Evolutionary conservation across 2,329 filamentous ascomycete genomes (phyloP).

Genomic region (Claviceps fusiformis): DNA sequence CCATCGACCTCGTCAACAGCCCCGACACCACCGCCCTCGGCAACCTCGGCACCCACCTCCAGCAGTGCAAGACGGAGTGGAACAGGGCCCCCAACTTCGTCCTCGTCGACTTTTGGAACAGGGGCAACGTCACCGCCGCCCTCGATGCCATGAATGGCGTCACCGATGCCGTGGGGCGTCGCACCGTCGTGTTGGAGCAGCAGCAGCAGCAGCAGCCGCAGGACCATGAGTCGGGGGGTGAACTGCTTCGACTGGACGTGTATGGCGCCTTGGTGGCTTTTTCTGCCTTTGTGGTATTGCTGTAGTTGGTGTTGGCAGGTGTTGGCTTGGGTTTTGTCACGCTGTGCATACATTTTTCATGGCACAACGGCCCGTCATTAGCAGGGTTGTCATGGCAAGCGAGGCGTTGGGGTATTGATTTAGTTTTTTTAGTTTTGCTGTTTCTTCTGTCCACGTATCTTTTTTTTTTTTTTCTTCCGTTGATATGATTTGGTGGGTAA

Average conservation of each 20-base stretch:
- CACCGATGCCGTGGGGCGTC: slow-evolving; percentile 20
- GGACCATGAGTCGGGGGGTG: neutral
- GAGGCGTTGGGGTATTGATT: no score
- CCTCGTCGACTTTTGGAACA: slow-evolving; percentile 68
- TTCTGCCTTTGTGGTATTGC: slow-evolving; percentile 26
- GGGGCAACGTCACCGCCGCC: slow-evolving; percentile 53
- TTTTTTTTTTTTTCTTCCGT: neutral
- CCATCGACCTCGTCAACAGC: slow-evolving; percentile 52
- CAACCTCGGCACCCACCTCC: slow-evolving; percentile 38
- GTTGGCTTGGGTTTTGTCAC: no score
- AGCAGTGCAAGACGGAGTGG: slow-evolving; percentile 43
- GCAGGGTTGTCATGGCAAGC: no score
- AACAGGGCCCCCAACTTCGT: slow-evolving; percentile 55
- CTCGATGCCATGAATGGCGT: slow-evolving; percentile 56
- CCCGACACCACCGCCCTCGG: slow-evolving; percentile 39
- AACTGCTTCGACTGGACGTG: slow-evolving; percentile 9
- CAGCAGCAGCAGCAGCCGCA: neutral
- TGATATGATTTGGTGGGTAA: no score
- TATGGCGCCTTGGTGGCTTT: slow-evolving; percentile 30
- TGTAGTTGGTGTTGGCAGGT: slow-evolving; percentile 3
- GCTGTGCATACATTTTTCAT: no score
- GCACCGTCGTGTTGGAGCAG: neutral
- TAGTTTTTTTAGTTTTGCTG: no score
- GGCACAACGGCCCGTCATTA: no score
- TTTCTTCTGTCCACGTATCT: no score